Conservation (phyloP, 257 asterid species). For the Jacaranda copaia region DNA sequence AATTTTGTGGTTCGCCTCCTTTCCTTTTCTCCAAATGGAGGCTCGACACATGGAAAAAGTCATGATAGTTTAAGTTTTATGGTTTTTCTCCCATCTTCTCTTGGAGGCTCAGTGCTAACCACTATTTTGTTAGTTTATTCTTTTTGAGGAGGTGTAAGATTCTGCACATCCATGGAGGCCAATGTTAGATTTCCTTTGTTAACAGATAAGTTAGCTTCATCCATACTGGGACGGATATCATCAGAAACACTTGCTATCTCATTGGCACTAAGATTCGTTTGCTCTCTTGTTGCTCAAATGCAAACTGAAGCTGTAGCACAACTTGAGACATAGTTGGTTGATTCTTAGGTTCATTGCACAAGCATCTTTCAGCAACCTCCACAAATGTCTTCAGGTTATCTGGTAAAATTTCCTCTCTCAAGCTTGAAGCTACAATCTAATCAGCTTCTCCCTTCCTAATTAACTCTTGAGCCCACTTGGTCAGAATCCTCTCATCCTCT, state of each 20-base stretch:
- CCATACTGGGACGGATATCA: neutral
- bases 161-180: conserved; percentile 12
- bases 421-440: conserved; percentile 48
- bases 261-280: neutral
- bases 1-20: neutral
- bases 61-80: neutral
- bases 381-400: conserved; percentile 14
- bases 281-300: conserved; percentile 40
- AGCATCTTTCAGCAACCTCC: conserved; percentile 54
- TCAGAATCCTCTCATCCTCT: conserved; percentile 43
- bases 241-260: conserved; percentile 20
- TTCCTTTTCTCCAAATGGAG: neutral
- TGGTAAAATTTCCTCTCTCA: conserved; percentile 48
- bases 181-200: neutral
- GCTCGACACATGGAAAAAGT: conserved; percentile 5
- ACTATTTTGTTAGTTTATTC: conserved; percentile 2
- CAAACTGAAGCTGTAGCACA: conserved; percentile 48
- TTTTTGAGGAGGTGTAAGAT: neutral
- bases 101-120: conserved; percentile 3
- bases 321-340: conserved; percentile 68
- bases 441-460: conserved; percentile 44
- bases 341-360: conserved; percentile 52
- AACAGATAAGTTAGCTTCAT: neutral
- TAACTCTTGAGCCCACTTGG: too few species aligned
- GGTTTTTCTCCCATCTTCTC: neutral